Evolutionary conservation across 257 asterid genomes (phyloP).

Genomic region (Scutellaria barbata): DNA sequence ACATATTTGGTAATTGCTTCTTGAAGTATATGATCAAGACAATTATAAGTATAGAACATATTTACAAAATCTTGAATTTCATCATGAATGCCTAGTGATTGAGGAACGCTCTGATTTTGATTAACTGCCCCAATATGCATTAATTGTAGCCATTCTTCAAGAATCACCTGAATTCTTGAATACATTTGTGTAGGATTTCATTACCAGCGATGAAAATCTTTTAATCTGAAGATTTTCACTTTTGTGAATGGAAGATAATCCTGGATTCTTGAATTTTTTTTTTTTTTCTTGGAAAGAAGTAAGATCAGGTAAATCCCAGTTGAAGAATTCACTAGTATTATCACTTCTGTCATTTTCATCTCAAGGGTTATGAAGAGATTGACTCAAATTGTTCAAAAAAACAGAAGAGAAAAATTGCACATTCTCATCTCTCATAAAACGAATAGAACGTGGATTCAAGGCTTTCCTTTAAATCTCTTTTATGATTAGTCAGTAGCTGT

Average conservation of each 20-base stretch:
- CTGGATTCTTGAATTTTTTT: too few relatives aligned
- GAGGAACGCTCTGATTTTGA: constrained; percentile 44
- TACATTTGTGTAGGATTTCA: constrained; percentile 35
- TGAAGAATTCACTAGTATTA: too few relatives aligned
- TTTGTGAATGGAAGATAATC: too few relatives aligned
- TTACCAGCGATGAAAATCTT: too few relatives aligned
- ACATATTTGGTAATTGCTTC: too few relatives aligned
- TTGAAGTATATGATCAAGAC: too few relatives aligned
- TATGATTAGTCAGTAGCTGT: constrained; percentile 13
- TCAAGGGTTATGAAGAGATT: not conserved
- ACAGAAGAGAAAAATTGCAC: constrained; percentile 25
- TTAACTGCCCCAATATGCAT: constrained; percentile 27
- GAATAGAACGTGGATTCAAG: not conserved
- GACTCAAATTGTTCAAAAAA: not conserved
- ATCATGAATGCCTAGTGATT: constrained; percentile 23
- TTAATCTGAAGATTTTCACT: too few relatives aligned
- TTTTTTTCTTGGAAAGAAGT: too few relatives aligned
- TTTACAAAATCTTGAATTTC: not conserved
- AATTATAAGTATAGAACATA: too few relatives aligned
- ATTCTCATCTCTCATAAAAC: not conserved
- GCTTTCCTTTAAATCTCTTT: not conserved
- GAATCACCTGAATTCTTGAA: constrained; percentile 30
- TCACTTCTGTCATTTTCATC: not conserved
- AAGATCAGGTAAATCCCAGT: too few relatives aligned
- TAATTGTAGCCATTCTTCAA: constrained; percentile 42